These are phyloP conservation scores for Lentinula lateritia DNA, from an alignment of 768 basidiomycete species.

Conservation along the genomic window DNA sequence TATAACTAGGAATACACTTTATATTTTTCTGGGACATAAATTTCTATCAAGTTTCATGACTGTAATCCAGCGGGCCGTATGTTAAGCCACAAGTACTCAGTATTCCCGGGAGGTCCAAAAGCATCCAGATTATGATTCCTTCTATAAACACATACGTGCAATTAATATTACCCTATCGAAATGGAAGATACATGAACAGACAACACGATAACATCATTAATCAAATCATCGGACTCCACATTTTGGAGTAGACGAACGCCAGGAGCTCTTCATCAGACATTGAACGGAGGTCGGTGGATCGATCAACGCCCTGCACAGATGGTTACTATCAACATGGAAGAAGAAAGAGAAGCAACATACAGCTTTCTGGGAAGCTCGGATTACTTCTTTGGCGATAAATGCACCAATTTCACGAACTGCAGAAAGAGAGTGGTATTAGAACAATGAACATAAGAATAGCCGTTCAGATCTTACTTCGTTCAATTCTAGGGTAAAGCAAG, in stretches of 20 bases:
- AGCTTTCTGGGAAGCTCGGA: constrained; percentile 74
- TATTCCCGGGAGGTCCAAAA: too few species aligned
- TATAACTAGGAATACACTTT: too few species aligned
- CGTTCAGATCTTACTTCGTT: constrained; percentile 44
- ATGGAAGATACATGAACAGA: too few species aligned
- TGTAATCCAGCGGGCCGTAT: too few species aligned
- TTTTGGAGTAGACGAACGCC: constrained; percentile 51
- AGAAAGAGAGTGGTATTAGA: constrained; percentile 7
- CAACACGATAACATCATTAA: not conserved
- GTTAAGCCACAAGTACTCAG: too few species aligned
- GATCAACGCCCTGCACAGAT: constrained; percentile 45
- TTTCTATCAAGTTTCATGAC: too few species aligned
- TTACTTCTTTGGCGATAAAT: constrained; percentile 66
- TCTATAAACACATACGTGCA: too few species aligned
- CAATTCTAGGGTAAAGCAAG: constrained; percentile 79
- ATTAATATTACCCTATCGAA: too few species aligned
- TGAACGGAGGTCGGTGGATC: constrained; percentile 42
- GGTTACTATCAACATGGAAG: not conserved
- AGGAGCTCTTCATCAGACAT: constrained; percentile 54
- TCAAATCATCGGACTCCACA: constrained; percentile 57
- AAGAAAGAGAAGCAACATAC: constrained; percentile 30
- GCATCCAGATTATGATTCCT: too few species aligned
- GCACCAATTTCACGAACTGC: constrained; percentile 78
- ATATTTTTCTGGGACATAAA: too few species aligned
- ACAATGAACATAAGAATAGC: not conserved